Base-by-base conservation (phyloP, 2,329 filamentous ascomycete genomes). In the Epichloe uncinata region DNA sequence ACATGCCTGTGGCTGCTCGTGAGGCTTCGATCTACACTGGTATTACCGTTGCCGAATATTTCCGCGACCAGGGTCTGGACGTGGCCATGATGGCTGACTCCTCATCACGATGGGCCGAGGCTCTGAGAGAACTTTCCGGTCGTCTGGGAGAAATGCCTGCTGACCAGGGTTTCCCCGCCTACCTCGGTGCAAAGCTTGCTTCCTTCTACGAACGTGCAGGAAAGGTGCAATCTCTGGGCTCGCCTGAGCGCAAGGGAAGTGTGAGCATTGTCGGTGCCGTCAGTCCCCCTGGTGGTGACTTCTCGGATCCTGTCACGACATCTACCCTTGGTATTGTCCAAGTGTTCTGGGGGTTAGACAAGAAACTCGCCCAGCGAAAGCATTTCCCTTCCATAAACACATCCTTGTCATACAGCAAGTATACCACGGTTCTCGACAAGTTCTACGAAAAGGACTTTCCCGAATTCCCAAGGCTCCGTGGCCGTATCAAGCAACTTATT, bases 41-140 rank as follows among this genome's bases (percentile, higher is more conserved):
- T 46, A 95, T 96, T 56, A 95, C 88, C 0, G 84, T 96, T 0
- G 87, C 88, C 41, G 93, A 98, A 66, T 98, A 98, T 63, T 97
- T 97, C 75, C 80, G 93, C 58, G 93, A 98, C 64, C 88, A 95
- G 70, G 93, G 93, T 56, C 91, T 97, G 70, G 79, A 95, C 66
- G 93, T 98, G 38, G 91, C 93, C 61, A 98, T 98, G 93, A 98
- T 98, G 93, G 93, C 93, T 56, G 93, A 98, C 71, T 97, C 93
- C 15, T 86, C 91, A 48, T 98, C 93, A 49, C 89, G 93, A 57
- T 98, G 93, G 93, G 93, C 93, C 56, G 93, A 98, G 74, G 93
- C 93, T 64, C 80, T 98, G 66, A 89, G 93, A 86, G 93, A 98
- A 70, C 84, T 98, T 68, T 98, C 93, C 35, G 93, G 93, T 77